Base-by-base conservation (phyloP, 2,329 filamentous ascomycete genomes). In the Diaporthe sp. region DNA sequence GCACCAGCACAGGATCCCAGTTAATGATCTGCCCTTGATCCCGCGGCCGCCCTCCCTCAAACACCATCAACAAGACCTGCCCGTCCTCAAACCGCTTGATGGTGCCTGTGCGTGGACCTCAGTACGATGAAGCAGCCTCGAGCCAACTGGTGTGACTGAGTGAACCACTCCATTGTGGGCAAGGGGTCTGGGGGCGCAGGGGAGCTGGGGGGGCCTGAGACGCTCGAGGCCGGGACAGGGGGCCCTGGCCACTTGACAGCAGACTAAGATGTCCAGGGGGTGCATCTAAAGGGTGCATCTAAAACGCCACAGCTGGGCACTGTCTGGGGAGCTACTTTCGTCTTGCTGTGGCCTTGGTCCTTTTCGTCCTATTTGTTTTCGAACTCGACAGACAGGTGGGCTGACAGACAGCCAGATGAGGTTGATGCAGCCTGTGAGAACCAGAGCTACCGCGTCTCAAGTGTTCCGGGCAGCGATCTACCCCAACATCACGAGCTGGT, bases 11-110 rank as follows among this genome's bases (percentile, higher is more conserved):
- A 27, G 47, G 63, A 68, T 53, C 69, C 27, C n/a, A 55, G 42
- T 53, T 69, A 19, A 68, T 63, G 73, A 63, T 69, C 71, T 59
- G 59, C 74, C 71, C 58, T 56, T 69, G 71, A 50, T 71, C 42
- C 74, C 65, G 59, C 42, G 19, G 51, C 51, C n/a, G 59, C 42
- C 59, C 53, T 56, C 68, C 55, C 74, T 73, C 74, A 75, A 73
- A 75, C 74, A 66, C 66, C 50, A 68, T 53, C 66, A 73, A 44
- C 51, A 73, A 39, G 68, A 44, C 42, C 27, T 59, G 42, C 30
- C 68, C 58, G 51, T 71, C 68, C 68, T 50, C 69, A 63, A 75
- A 73, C 70, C 59, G 71, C 68, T 58, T 63, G 68, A 39, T 44
- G 59, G 42, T 73, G 74, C 63, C 58, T 50, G 44, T 51, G 65